Evolutionary conservation across 164 flowering plant species (phyloP), one percentile per base, ranked within the genome.

Genomic region (Aristolochia contorta): DNA sequence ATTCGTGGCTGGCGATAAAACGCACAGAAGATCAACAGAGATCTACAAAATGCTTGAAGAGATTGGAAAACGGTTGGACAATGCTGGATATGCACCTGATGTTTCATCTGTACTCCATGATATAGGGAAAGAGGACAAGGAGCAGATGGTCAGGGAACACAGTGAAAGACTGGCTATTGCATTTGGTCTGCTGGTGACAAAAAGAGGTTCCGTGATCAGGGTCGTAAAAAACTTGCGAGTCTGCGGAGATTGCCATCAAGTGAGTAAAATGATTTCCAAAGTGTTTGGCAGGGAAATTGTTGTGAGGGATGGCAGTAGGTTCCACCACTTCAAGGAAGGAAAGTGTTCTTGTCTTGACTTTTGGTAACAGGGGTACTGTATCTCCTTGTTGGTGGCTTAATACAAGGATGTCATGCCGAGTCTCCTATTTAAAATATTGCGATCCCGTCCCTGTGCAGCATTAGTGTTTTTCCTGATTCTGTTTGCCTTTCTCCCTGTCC

Each of bases 101-200:
- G 64, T 71, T 43, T 84, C 80, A n/a, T 78, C 65, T 6, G 73
- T 73, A 30, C 33, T 76, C 56, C 76, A 80, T 65, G 85, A 76
- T 47, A 64, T 70, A 18, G 67, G 64, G 27, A 82, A 84, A 50
- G 85, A 84, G 71, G 85, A 79, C 54, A 81, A 58, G 59, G 88
- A 75, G 63, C 77, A 71, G 47, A 72, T 77, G 18, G 68, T 82
- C 56, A 52, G 58, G 57, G 78, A 74, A 68, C 96, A 87, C 62
- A 84, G 89, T 65, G 91, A 87, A 75, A 87, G 85, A 65, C 76
- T 87, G 24, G 96, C 87, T 20, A 80, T 85, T 65, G 87, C 89
- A 20, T 84, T 71, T 63, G 91, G 91, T 7, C 66, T 85, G 67
- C 52, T 83, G 72, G 81, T 76, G 60, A 75, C 76, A 4, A 71